A percentile compares a stretch with the other conserved stretches of the same genome.
Conservation (phyloP, 2,329 filamentous ascomycete species). For the Colletotrichum shisoi region DNA sequence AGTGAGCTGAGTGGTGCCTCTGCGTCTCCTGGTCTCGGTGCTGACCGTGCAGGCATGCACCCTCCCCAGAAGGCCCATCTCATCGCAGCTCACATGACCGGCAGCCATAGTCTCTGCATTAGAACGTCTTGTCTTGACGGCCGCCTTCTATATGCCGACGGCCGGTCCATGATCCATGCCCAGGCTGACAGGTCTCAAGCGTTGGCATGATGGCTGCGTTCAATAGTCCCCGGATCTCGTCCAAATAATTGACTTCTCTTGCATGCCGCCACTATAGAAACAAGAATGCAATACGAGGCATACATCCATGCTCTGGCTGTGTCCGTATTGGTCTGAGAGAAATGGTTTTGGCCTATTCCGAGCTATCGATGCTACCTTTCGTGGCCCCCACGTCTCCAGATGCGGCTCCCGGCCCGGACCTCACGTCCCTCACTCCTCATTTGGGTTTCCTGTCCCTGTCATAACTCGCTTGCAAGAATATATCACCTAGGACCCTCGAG, state of each 20-base stretch:
- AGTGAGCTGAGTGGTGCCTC: background rate
- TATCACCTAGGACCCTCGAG: background rate
- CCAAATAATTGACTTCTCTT: constrained; percentile 5
- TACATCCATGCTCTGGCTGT: background rate
- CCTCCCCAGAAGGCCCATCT: background rate
- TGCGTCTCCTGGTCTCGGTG: constrained; percentile 10
- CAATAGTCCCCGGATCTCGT: constrained; percentile 12
- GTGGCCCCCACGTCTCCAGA: constrained; percentile 14
- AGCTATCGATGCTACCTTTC: constrained; percentile 6
- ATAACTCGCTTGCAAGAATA: background rate
- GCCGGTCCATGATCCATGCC: background rate
- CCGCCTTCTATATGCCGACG: background rate
- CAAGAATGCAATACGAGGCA: background rate
- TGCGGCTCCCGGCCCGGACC: constrained; percentile 13
- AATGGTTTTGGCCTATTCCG: background rate
- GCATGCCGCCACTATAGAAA: constrained; percentile 1
- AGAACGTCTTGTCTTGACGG: constrained; percentile 16
- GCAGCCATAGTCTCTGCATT: constrained; percentile 4
- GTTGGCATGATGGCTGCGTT: constrained; percentile 23
- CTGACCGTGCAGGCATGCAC: background rate
- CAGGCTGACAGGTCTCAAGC: constrained; percentile 11
- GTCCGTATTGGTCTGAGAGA: too few relatives aligned
- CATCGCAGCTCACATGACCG: constrained; percentile 11
- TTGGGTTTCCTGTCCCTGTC: background rate
- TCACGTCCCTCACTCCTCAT: background rate